A percentile compares a stretch with the other conserved stretches of the same genome.
Conservation (phyloP, 345 rosid species). For the Acer negundo region DNA sequence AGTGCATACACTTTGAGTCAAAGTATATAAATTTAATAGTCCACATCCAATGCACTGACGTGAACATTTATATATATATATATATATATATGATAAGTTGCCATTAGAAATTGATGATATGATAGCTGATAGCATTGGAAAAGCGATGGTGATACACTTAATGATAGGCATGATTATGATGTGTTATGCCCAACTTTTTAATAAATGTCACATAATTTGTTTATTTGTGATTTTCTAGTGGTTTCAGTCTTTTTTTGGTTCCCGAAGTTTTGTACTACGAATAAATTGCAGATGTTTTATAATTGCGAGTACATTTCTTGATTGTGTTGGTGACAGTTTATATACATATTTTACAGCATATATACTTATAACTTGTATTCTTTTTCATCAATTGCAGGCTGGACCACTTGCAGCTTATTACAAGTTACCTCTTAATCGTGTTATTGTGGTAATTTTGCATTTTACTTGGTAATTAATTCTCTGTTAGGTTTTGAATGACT, state of each 20-base stretch:
- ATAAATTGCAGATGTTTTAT: neutral
- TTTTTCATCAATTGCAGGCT: constrained; percentile 38
- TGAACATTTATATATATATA: too few species aligned
- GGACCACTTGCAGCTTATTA: constrained; percentile 96
- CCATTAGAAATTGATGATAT: neutral
- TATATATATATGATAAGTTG: neutral
- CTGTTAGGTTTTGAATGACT: constrained; percentile 3
- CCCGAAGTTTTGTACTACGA: neutral
- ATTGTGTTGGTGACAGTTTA: neutral
- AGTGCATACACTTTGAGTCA: too few species aligned
- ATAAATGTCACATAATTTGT: neutral
- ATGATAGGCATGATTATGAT: neutral
- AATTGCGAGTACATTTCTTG: neutral
- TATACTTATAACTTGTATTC: constrained; percentile 7
- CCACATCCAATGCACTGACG: too few species aligned
- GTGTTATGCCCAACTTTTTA: neutral
- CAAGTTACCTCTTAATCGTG: constrained; percentile 84
- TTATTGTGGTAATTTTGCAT: constrained; percentile 68
- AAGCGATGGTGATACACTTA: neutral
- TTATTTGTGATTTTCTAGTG: neutral
- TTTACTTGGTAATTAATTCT: constrained; percentile 5
- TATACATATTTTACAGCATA: neutral
- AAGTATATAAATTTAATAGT: too few species aligned
- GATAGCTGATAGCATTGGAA: neutral
- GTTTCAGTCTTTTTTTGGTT: neutral